Evolutionary conservation across 257 asterid genomes (phyloP), one percentile per base, ranked within the genome.

Genomic region (Nicotiana attenuata): DNA sequence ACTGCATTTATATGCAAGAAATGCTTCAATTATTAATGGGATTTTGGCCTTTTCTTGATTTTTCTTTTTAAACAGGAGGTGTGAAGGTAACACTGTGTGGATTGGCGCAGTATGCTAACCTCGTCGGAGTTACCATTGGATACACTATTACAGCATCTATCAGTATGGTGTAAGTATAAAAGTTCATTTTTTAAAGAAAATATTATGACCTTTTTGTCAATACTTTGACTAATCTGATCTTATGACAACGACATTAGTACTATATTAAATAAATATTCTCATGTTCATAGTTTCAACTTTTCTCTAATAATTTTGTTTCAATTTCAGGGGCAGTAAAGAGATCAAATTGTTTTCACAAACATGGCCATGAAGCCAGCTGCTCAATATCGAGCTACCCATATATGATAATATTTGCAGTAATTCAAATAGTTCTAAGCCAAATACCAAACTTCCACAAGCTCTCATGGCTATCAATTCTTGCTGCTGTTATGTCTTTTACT

Each of bases 401-500:
- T 50, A 94, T 94, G 97, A 86, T 82, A 1, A 75, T 88, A 29
- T 94, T 93, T 31, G 96, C 91, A 1, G 90, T 52, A 1, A 88
- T 94, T 45, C 97, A 94, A 77, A 86, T 94, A 13, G 41, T 93
- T 20, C 83, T 94, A 15, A 91, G 97, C 85, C 98, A 94, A 90
- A 94, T 94, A 64, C 97, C 96, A 1, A 89, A 94, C 80, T 94
- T 94, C 53, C 92, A 88, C 76, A 81, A 94, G 82, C 92, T 93
- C 7, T 92, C 94, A 0, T 93, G 97, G 97, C 96, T 93, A 45
- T 94, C 98, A 0, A 92, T 93, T 16, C 80, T 93, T 16, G 97
- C 98, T 2, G 98, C 97, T 2, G 84, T 90, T 38, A 93, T 93
- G 98, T 93, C 98, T 5, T 94, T 93, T 33, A 88, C 95, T 75